phyloP scores from a whole-genome alignment of 2,329 filamentous ascomycete species.

The Pestalotiopsis sp. region DNA sequence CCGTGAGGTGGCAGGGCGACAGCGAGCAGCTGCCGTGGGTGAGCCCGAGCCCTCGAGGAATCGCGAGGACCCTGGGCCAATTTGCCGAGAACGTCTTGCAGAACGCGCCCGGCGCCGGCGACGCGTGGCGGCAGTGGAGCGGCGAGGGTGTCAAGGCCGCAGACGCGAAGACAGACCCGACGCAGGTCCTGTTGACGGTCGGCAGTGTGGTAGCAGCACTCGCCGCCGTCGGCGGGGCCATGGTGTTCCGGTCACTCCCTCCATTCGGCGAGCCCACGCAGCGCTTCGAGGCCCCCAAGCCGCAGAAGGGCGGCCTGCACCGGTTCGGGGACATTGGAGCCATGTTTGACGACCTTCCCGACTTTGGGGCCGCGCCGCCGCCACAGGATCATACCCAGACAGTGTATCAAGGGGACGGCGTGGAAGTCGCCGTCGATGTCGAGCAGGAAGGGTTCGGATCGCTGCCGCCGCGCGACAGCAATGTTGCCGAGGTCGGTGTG shows the following conservation, averaged over 20 bases:
- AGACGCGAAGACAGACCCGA: constrained; percentile 26
- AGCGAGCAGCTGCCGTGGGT: constrained; percentile 24
- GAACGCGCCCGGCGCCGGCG: constrained; percentile 32
- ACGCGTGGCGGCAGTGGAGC: constrained; percentile 36
- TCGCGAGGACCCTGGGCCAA: constrained; percentile 22
- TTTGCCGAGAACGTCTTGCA: constrained; percentile 36
- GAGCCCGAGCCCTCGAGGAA: constrained; percentile 18
- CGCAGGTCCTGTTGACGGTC: constrained; percentile 36
- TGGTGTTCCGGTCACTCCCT: constrained; percentile 42
- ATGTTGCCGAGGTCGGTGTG: constrained; percentile 8
- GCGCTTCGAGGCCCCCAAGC: constrained; percentile 40
- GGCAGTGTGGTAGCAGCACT: constrained; percentile 38
- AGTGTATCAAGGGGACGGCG: constrained; percentile 15
- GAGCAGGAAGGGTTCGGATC: not conserved
- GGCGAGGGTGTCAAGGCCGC: constrained; percentile 30
- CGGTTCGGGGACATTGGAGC: constrained; percentile 51
- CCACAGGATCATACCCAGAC: constrained; percentile 12
- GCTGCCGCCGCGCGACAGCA: constrained; percentile 5
- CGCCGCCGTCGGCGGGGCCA: constrained; percentile 37
- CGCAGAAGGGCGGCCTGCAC: constrained; percentile 32
- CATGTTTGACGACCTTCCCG: constrained; percentile 39
- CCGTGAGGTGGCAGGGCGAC: constrained; percentile 7
- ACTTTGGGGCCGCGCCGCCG: constrained; percentile 11
- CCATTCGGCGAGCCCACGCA: constrained; percentile 50
- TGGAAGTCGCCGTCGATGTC: constrained; percentile 17